Evolutionary conservation across 2,329 filamentous ascomycete genomes (phyloP), one percentile per base, ranked within the genome.

Genomic region (Fusarium compactum): DNA sequence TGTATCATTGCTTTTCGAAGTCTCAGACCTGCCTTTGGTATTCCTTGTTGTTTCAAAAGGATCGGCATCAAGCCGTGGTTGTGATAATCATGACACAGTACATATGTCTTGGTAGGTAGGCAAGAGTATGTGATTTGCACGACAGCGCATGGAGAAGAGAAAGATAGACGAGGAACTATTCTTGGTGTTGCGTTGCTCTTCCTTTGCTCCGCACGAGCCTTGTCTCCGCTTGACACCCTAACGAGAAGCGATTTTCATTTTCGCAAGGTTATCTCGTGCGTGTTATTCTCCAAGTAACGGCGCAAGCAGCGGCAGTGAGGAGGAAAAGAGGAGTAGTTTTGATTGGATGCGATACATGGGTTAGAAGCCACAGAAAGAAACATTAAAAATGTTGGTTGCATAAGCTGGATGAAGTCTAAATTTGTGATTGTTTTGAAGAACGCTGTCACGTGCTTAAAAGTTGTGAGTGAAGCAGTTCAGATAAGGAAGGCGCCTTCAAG

Each of bases 201-300:
- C 71, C 69, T 69, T 70, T 75, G 67, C 67, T 75, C 73, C 73
- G 73, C 67, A 65, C 34, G 61, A 58, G 65, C 52, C 57, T 58
- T 48, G 57, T 53, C 73, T 66, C 71, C 64, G 63, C 71, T 67
- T 66, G 40, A 52, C 61, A 59, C 52, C 62, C 62, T 62, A 66
- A 69, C 43, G 22, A 62, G 62, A 65, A 51, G 50, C 41, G 69
- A 70, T 70, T 48, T 60, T 54, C 46, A 44, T 27, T 61, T 64
- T 51, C 48, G 67, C 62, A 58, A 64, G 30, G 61, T 48, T 64
- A 29, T 64, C 53, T 46, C 27, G n/a, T 65, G 61, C 30, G 46
- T 61, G 30, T 57, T 45, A 56, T 57, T 62, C 58, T 65, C 64
- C 59, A 67, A 72, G 67, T 57, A 54, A 72, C 62, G 59, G 71